Conservation (phyloP, 148 eudicot species). For the Talinum fruticosum region DNA sequence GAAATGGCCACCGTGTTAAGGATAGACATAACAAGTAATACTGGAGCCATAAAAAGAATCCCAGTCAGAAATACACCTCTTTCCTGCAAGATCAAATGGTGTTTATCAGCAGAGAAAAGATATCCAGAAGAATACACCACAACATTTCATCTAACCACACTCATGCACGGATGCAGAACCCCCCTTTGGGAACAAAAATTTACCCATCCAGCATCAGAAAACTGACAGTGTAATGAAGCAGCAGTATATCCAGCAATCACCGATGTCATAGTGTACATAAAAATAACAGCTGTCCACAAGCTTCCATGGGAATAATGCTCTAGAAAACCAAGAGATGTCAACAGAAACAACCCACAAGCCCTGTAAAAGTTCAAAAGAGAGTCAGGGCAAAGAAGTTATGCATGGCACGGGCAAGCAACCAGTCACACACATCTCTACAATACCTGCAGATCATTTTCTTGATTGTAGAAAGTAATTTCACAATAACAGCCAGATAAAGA, state of each 20-base stretch:
- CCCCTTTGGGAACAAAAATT: neutral
- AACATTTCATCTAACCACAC: neutral
- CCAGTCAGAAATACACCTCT: slow-evolving; percentile 56
- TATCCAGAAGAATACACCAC: neutral
- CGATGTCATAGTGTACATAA: slow-evolving; percentile 56
- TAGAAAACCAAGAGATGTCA: slow-evolving; percentile 49
- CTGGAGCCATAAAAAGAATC: slow-evolving; percentile 55
- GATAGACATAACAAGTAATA: slow-evolving; percentile 36
- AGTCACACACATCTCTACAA: neutral
- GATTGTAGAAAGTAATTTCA: neutral
- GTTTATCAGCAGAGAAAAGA: neutral
- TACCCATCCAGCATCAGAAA: slow-evolving; percentile 74
- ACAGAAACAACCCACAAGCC: slow-evolving; percentile 45
- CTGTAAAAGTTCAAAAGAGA: slow-evolving; percentile 34
- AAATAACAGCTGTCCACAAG: slow-evolving; percentile 49
- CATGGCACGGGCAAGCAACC: neutral
- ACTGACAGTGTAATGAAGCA: slow-evolving; percentile 62
- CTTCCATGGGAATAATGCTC: slow-evolving; percentile 64
- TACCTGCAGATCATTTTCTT: neutral
- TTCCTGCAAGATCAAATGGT: slow-evolving; percentile 44
- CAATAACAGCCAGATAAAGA: neutral
- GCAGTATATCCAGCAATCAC: slow-evolving; percentile 66
- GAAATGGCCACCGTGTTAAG: slow-evolving; percentile 53
- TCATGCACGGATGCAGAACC: neutral
- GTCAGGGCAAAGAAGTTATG: neutral